These are phyloP conservation scores for Phialophora expanda DNA, from an alignment of 2,329 filamentous ascomycete genomes.

Conservation along the genomic window DNA sequence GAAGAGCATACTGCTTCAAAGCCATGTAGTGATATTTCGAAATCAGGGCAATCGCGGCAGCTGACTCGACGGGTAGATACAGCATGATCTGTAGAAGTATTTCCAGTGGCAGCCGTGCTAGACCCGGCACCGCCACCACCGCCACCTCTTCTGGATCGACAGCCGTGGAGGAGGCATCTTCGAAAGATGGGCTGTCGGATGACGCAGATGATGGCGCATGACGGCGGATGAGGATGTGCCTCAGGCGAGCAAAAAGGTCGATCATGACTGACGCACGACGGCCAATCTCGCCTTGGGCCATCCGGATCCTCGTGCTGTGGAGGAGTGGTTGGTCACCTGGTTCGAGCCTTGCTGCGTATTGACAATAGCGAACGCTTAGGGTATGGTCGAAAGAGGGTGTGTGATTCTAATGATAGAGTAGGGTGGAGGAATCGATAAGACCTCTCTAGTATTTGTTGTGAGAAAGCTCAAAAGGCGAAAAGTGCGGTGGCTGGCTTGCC, in stretches of 20 bases:
- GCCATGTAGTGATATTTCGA: slow-evolving; percentile 20
- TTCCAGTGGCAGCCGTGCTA: slow-evolving; percentile 16
- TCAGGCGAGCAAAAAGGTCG: slow-evolving; percentile 15
- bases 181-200: slow-evolving; percentile 1
- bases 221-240: slow-evolving; percentile 1
- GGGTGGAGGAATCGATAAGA: neutral
- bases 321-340: neutral
- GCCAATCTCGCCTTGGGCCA: slow-evolving; percentile 11
- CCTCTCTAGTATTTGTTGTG: neutral
- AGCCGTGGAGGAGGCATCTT: slow-evolving; percentile 5
- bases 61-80: slow-evolving; percentile 21
- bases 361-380: neutral
- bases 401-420: neutral
- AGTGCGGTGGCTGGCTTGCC: neutral
- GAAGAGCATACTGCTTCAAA: slow-evolving; percentile 12
- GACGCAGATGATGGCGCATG: slow-evolving; percentile 9
- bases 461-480: neutral
- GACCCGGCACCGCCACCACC: slow-evolving; percentile 3
- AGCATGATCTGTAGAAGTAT: slow-evolving; percentile 19
- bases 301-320: slow-evolving; percentile 4
- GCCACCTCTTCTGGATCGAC: slow-evolving; percentile 4
- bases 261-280: slow-evolving; percentile 13
- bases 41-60: slow-evolving; percentile 9
- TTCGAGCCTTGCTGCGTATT: neutral
- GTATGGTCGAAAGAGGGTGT: slow-evolving; percentile 1